Conservation (phyloP, 805 yeast species). For the Torulaspora gathmanii region DNA sequence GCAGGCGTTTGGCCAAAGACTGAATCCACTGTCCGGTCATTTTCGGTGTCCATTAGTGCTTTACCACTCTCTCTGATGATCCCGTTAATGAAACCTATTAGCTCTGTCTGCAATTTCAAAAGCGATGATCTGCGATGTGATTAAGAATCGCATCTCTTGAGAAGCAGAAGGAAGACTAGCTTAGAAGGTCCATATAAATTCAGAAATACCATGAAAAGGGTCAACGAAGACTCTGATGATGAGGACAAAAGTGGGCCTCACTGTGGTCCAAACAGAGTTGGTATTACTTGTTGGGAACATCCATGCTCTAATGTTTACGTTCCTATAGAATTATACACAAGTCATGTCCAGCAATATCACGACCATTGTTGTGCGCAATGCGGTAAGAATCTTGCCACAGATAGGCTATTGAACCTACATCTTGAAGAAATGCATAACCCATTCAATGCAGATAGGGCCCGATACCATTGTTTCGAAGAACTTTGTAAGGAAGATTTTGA, state of each 20-base stretch:
- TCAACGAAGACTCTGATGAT: background rate
- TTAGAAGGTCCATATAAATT: background rate
- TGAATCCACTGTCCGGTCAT: constrained; percentile 18
- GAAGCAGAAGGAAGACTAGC: too few species aligned
- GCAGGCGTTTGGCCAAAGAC: constrained; percentile 32
- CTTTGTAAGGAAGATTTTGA: constrained; percentile 41
- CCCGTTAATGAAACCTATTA: background rate
- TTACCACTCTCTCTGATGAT: background rate
- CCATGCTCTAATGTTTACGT: constrained; percentile 17
- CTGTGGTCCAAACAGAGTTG: background rate
- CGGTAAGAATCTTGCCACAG: constrained; percentile 41
- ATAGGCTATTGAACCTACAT: constrained; percentile 43
- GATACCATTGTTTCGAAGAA: constrained; percentile 42
- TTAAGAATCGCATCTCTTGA: too few species aligned
- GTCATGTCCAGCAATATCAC: constrained; percentile 18
- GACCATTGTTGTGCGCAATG: constrained; percentile 39
- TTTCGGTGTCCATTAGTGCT: constrained; percentile 5
- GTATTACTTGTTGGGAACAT: constrained; percentile 15
- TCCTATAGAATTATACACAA: constrained; percentile 14
- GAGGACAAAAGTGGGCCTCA: background rate
- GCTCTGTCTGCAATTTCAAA: background rate
- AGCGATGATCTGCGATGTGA: background rate
- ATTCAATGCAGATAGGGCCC: constrained; percentile 30
- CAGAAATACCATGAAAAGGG: background rate
- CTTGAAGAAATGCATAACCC: constrained; percentile 53